A percentile compares a stretch with the other conserved stretches of the same genome.
Evolutionary conservation across 345 rosid genomes (phyloP).

Genomic region (Atalantia buxifolia): DNA sequence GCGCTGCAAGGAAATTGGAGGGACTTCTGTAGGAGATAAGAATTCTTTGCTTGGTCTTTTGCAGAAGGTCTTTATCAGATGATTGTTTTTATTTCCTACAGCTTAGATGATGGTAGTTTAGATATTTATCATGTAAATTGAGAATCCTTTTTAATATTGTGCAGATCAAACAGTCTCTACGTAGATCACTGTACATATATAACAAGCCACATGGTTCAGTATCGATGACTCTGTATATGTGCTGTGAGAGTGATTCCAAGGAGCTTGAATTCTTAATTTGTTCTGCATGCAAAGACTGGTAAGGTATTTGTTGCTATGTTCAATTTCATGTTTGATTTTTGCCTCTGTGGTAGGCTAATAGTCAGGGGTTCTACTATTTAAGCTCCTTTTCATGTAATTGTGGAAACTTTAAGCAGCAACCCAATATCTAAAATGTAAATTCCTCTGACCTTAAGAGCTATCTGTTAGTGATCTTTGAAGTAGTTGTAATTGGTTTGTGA

Average conservation of each 20-base stretch:
- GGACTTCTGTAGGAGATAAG: constrained; percentile 28
- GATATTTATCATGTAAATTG: neutral
- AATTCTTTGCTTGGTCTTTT: constrained; percentile 33
- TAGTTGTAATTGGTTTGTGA: neutral
- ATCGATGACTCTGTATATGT: constrained; percentile 29
- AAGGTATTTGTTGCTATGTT: constrained; percentile 24
- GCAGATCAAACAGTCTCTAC: constrained; percentile 53
- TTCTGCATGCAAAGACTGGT: constrained; percentile 58
- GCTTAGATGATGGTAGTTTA: neutral
- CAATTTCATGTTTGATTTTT: neutral
- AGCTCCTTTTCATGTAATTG: neutral
- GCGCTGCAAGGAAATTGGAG: constrained; percentile 31
- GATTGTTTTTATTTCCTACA: neutral
- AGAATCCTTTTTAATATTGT: constrained; percentile 10
- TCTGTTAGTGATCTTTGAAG: constrained; percentile 1
- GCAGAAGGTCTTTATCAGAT: constrained; percentile 38
- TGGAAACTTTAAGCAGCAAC: neutral
- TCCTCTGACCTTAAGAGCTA: neutral
- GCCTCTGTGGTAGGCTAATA: neutral
- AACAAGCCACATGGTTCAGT: constrained; percentile 31
- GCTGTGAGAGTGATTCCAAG: constrained; percentile 35
- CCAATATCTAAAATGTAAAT: neutral
- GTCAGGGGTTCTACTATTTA: neutral
- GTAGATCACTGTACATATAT: constrained; percentile 42
- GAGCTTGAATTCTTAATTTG: constrained; percentile 37